Evolutionary conservation across 2,329 filamentous ascomycete genomes (phyloP), one percentile per base, ranked within the genome.

Genomic region (Sphaerulina vaccinii): DNA sequence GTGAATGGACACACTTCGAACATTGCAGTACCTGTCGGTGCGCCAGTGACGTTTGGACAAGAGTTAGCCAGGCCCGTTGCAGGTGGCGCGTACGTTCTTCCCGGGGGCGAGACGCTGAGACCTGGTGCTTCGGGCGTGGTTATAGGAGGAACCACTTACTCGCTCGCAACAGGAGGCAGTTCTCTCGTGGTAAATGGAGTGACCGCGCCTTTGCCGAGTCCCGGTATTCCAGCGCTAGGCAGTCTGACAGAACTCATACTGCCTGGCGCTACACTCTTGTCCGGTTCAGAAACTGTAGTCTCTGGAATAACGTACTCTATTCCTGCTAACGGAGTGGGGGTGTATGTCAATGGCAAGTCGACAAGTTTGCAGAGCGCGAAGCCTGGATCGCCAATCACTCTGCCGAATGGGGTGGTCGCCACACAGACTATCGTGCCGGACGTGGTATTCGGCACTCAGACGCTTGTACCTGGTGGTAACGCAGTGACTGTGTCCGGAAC

Each of bases 401-500:
- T 56, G 3, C 19, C 50, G 10, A 48, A 49, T 19, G 54, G 50
- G 2, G 27, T 53, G 10, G 32, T 53, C 5, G 54, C 54, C 18
- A 56, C 50, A 3, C 54, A 49, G 2, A 56, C 41, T 21, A 21
- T 36, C 16, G 49, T 39, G 4, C 23, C 53, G 18, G 22, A 49
- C n/a, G 27, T 52, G 4, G 38, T 56, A 2, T 23, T 56, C 8
- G 53, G 40, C 3, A 42, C 49, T 0, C 45, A 49, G 16, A 57
- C 52, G 3, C 39, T 57, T 2, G 6, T 38, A 61, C 4, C 70
- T 43, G 42, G 51, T 16, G 47, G 50, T 11, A 19, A 44, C 29
- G 50, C 50, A 5, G 29, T 56, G 9, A 51, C 51, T 2, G 35
- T 56, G 5, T 40, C 51, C 2, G 54, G 51, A 15, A 56, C 54